phyloP scores from a whole-genome alignment of 805 yeast genomes.

The Wickerhamiella australiensis region DNA sequence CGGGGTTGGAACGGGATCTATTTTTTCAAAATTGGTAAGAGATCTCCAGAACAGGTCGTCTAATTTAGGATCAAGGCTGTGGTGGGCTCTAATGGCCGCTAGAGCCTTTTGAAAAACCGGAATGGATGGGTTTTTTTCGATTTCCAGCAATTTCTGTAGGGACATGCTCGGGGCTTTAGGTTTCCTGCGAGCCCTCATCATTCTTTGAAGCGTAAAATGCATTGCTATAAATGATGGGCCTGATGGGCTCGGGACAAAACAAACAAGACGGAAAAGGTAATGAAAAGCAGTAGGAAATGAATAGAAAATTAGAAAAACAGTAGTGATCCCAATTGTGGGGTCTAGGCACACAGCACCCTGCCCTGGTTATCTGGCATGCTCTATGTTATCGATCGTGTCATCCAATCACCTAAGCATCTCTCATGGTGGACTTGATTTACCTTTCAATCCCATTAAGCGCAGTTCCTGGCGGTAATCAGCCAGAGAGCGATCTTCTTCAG shows the following conservation, averaged over 20 bases:
- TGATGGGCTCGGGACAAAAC: no score
- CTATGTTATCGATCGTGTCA: conserved; percentile 3
- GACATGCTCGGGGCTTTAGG: neutral
- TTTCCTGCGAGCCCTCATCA: neutral
- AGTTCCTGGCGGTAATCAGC: conserved; percentile 30
- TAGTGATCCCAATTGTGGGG: neutral
- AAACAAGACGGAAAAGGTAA: neutral
- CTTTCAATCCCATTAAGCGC: conserved; percentile 44
- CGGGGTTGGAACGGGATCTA: neutral
- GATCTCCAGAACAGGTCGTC: neutral
- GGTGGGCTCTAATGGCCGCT: neutral
- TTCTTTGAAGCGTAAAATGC: neutral
- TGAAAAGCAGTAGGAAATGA: neutral
- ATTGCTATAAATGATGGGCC: neutral
- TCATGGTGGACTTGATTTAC: conserved; percentile 23
- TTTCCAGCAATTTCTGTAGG: neutral
- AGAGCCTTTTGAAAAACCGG: conserved; percentile 1
- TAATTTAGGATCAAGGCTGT: neutral
- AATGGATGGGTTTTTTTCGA: neutral
- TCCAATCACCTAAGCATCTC: conserved; percentile 8
- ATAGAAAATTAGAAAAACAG: no score
- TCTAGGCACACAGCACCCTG: neutral
- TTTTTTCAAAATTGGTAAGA: neutral
- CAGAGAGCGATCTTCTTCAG: conserved; percentile 28
- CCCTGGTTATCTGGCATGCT: neutral